Conservation (phyloP, 352 stramenopile species). For the Phytophthora sojae region DNA sequence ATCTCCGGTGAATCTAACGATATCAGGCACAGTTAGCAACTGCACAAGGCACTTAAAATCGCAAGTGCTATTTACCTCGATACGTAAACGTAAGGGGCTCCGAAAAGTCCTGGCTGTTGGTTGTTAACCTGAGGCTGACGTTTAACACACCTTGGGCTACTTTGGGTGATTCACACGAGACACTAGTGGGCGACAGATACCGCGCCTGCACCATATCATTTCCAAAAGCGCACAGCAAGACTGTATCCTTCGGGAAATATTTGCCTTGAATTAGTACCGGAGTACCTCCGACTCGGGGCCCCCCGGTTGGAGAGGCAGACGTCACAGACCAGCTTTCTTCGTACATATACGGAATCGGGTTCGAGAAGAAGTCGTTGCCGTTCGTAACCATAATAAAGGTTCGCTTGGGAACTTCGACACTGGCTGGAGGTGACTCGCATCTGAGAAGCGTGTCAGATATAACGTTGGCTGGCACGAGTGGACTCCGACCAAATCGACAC, state of each 20-base stretch:
- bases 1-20: conserved; percentile 50
- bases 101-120: conserved; percentile 65
- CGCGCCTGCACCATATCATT: conserved; percentile 16
- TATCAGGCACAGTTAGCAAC: background rate
- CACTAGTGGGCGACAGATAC: conserved; percentile 35
- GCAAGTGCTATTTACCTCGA: conserved; percentile 44
- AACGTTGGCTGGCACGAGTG: conserved; percentile 37
- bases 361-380: conserved; percentile 60
- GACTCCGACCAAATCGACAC: conserved; percentile 67
- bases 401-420: conserved; percentile 23
- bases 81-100: conserved; percentile 48
- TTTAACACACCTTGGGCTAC: background rate
- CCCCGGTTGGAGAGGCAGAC: conserved; percentile 32
- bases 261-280: conserved; percentile 44
- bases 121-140: conserved; percentile 58
- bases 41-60: background rate
- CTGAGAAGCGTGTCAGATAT: conserved; percentile 48
- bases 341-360: conserved; percentile 63
- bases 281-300: conserved; percentile 45
- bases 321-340: conserved; percentile 46
- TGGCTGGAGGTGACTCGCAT: conserved; percentile 47
- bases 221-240: conserved; percentile 50
- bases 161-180: conserved; percentile 37
- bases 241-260: conserved; percentile 37
- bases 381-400: conserved; percentile 72